Base-by-base conservation (phyloP, 108 stramenopile species). In the Hondaea fermentalgiana region DNA sequence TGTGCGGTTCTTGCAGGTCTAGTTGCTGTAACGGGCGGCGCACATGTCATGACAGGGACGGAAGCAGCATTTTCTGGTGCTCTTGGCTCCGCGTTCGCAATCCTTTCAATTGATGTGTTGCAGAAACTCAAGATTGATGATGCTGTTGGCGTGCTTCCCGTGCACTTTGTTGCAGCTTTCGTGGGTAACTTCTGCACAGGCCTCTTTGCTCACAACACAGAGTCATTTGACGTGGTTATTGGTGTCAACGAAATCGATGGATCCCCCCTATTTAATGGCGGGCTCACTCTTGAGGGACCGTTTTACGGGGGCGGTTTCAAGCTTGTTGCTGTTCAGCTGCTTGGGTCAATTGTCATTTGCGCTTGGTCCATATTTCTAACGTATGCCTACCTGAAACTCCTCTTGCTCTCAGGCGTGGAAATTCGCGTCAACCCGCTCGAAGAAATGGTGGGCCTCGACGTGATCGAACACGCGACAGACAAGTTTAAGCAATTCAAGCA, bases 11-110 rank as follows among this genome's bases (percentile, higher is more conserved):
- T 93, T 4, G 87, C 91, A 19, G 92, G 92, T n/a, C 90, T 93
- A 28, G 90, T 92, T 25, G 92, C 89, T 59, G 91, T 95, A 16
- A 94, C 94, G 59, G 90, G 91, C n/a, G 93, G 91, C 5, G 57
- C 88, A 21, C 72, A 87, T 5, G 69, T 72, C 72, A 57, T 92
- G 17, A 60, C 64, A 5, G 58, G 29, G 57, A 44, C 72, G 29
- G 91, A 59, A 5, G 89, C 91, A 6, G 44, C 42, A 17, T 19
- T 90, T 60, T 60, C 88, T 16, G 91, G 87, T 19, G 35, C 60
- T 5, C 42, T 91, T 14, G 47, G 64, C 44, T 19, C 87, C 0
- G 21, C 72, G 4, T 19, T 58, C 6, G 87, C 76, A 3, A 47
- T 88, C 6, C 10, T 23, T 5, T 42, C 64, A 14, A 44, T 35